Evolutionary conservation across 2,329 filamentous ascomycete genomes (phyloP).

Genomic region (Ustulina deusta): DNA sequence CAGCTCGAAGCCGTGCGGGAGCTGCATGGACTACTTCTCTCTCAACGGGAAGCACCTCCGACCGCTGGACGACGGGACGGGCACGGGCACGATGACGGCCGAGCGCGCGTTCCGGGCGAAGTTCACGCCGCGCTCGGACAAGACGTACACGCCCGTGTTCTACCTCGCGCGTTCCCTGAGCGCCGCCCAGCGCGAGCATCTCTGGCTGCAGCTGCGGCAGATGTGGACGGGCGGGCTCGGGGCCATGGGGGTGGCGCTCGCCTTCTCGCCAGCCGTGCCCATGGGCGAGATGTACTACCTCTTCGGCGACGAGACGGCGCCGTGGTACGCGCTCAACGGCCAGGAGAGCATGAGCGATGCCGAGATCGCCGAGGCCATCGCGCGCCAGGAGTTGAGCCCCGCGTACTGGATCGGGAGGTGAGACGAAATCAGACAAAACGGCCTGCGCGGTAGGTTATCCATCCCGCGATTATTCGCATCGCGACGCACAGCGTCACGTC

Average conservation of each 20-base stretch:
- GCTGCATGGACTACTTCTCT: conserved; percentile 48
- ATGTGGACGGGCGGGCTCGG: conserved; percentile 46
- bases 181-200: conserved; percentile 32
- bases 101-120: conserved; percentile 46
- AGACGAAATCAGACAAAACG: neutral
- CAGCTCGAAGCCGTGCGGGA: conserved; percentile 46
- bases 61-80: conserved; percentile 38
- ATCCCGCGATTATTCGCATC: neutral
- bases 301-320: conserved; percentile 41
- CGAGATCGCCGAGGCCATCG: conserved; percentile 49
- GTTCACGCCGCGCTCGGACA: conserved; percentile 49
- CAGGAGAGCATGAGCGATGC: conserved; percentile 50
- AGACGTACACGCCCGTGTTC: conserved; percentile 49
- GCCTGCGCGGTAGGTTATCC: too few species aligned
- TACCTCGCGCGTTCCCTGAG: conserved; percentile 47
- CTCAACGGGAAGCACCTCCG: conserved; percentile 46
- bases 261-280: conserved; percentile 37
- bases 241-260: conserved; percentile 33
- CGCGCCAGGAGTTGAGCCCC: conserved; percentile 42
- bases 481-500: neutral
- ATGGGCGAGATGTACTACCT: conserved; percentile 49
- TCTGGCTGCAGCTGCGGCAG: conserved; percentile 47
- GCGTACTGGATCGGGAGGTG: conserved; percentile 48
- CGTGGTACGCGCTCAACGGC: conserved; percentile 49
- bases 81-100: conserved; percentile 27